phyloP scores from a whole-genome alignment of 2,329 filamentous ascomycete genomes.

The Orbilia blumenaviensis region DNA sequence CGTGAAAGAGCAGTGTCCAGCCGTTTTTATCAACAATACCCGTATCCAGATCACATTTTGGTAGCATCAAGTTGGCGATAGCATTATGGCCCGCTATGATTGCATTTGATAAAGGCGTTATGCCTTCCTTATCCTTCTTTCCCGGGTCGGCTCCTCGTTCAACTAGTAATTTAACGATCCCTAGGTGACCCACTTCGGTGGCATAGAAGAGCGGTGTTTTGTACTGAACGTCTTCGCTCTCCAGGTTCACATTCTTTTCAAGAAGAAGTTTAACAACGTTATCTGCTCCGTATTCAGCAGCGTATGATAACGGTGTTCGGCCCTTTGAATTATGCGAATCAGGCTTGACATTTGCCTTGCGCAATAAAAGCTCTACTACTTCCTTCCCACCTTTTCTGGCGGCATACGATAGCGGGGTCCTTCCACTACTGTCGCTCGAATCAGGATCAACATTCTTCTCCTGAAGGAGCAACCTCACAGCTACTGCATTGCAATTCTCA shows the following conservation, averaged over 20 bases:
- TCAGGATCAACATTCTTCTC: not conserved
- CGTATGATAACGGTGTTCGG: not conserved
- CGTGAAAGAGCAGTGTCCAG: not conserved
- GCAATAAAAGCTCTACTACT: not conserved
- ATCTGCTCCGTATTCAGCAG: not conserved
- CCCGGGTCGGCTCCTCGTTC: not conserved
- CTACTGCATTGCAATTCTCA: not conserved
- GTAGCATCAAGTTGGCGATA: not conserved
- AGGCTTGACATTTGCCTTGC: not conserved
- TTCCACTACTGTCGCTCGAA: not conserved
- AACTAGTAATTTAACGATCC: not conserved
- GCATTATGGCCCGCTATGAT: not conserved
- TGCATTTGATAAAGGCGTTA: not conserved
- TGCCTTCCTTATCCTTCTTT: not conserved
- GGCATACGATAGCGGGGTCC: not conserved
- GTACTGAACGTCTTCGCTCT: not conserved
- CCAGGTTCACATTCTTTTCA: not conserved
- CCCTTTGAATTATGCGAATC: not conserved
- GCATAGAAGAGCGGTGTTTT: conserved; percentile 1
- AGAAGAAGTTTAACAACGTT: not conserved
- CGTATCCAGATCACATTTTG: not conserved
- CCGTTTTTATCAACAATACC: not conserved
- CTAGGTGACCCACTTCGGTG: not conserved
- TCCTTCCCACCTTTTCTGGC: not conserved
- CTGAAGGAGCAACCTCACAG: not conserved